A percentile compares a stretch with the other conserved stretches of the same genome.
These are phyloP conservation scores for Colletotrichum sp. DNA, from an alignment of 2,329 filamentous ascomycete species.

Conservation along the genomic window DNA sequence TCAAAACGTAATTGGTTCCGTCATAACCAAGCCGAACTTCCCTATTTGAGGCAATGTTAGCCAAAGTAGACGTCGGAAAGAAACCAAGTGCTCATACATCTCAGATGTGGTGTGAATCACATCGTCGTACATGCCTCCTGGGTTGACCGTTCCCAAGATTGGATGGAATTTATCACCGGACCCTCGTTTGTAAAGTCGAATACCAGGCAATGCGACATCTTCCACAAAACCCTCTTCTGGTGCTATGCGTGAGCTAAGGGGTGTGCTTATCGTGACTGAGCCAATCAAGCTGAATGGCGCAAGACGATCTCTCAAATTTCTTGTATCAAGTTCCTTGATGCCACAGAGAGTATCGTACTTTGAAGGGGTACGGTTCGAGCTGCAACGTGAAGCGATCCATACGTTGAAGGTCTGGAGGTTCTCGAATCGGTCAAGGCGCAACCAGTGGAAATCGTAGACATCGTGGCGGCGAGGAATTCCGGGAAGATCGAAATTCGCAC, in stretches of 20 bases:
- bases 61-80: too few species aligned
- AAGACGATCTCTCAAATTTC: not conserved
- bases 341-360: not conserved
- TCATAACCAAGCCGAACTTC: too few species aligned
- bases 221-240: not conserved
- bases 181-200: not conserved
- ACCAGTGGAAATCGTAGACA: conserved; percentile 9
- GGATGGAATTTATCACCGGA: not conserved
- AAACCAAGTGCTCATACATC: too few species aligned
- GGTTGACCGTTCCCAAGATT: not conserved
- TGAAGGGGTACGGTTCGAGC: not conserved
- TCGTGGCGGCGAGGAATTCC: not conserved
- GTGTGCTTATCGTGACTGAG: not conserved
- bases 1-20: too few species aligned
- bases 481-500: not conserved
- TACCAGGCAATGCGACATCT: not conserved
- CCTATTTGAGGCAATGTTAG: too few species aligned
- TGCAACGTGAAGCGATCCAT: not conserved
- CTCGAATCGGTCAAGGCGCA: not conserved
- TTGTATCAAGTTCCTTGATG: not conserved
- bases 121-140: not conserved
- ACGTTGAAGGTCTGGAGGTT: not conserved
- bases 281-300: not conserved
- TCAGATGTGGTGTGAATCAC: not conserved
- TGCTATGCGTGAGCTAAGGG: not conserved